Percentiles rank a stretch among this genome's conserved stretches.
Conservation (phyloP, 495 filamentous ascomycete genomes). For the Podospora fimiseda region DNA sequence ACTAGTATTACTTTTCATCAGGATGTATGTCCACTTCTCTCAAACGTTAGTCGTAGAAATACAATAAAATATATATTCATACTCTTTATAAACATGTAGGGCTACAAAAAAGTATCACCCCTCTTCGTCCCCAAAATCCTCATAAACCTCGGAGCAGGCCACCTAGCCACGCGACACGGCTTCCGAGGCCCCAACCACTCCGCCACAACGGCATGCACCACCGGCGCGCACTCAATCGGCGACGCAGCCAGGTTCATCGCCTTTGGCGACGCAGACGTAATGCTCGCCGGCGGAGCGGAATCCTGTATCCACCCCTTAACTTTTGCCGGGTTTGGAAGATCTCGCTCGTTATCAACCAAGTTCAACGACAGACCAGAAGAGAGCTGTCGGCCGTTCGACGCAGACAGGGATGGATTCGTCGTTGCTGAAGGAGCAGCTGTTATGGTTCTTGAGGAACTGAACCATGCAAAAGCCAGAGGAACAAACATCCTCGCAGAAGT, state of each 20-base stretch:
- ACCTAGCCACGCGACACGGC: slow-evolving; percentile 89
- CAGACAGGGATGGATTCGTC: slow-evolving; percentile 76
- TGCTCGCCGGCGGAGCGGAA: slow-evolving; percentile 90
- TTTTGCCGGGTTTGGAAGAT: slow-evolving; percentile 83
- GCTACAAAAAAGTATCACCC: slow-evolving; percentile 87
- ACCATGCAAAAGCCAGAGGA: slow-evolving; percentile 74
- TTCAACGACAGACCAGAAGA: slow-evolving; percentile 69
- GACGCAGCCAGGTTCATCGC: slow-evolving; percentile 89
- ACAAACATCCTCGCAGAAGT: slow-evolving; percentile 86
- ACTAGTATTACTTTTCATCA: slow-evolving; percentile 71
- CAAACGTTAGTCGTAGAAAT: background rate
- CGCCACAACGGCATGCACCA: slow-evolving; percentile 90
- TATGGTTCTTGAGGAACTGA: slow-evolving; percentile 79
- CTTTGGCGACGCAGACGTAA: slow-evolving; percentile 84
- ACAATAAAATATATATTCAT: too few species aligned
- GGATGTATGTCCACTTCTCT: slow-evolving; percentile 47
- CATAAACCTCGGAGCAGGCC: slow-evolving; percentile 90
- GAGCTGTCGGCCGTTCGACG: slow-evolving; percentile 84
- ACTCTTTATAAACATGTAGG: too few species aligned
- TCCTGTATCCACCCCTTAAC: slow-evolving; percentile 94
- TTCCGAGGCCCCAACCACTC: slow-evolving; percentile 88
- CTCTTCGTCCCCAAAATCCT: slow-evolving; percentile 87
- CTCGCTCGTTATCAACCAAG: slow-evolving; percentile 72
- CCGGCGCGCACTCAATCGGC: slow-evolving; percentile 87
- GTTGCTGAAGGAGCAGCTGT: slow-evolving; percentile 90